Percentiles rank a stretch among this genome's conserved stretches.
Evolutionary conservation across 1,284 basidiomycete species (phyloP).

Genomic region (Bjerkandera adusta): DNA sequence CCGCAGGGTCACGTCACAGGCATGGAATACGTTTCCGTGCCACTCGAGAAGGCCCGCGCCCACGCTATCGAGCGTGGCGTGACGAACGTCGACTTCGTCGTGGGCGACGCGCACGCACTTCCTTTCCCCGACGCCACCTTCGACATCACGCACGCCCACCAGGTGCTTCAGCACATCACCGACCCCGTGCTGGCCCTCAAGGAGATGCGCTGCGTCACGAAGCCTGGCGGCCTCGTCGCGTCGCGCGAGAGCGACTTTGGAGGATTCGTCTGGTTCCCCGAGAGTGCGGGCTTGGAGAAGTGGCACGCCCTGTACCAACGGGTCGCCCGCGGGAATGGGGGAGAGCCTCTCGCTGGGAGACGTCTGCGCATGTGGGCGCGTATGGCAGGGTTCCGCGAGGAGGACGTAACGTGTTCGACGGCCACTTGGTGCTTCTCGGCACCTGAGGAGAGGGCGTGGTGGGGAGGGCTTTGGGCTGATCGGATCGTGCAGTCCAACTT

Average conservation of each 20-base stretch:
- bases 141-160: conserved; percentile 46
- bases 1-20: conserved; percentile 41
- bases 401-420: conserved; percentile 25
- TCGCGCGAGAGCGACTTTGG: conserved; percentile 35
- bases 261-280: conserved; percentile 32
- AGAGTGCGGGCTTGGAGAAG: conserved; percentile 25
- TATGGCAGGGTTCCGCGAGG: conserved; percentile 28
- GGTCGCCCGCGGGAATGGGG: conserved; percentile 28
- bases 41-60: conserved; percentile 31
- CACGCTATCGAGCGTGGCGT: conserved; percentile 27
- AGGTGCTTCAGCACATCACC: conserved; percentile 42
- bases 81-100: conserved; percentile 32
- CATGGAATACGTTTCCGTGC: conserved; percentile 31
- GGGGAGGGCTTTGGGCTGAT: conserved; percentile 34
- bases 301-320: conserved; percentile 25
- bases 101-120: conserved; percentile 33
- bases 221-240: conserved; percentile 42
- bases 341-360: conserved; percentile 30
- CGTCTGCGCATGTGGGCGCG: conserved; percentile 30
- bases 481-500: conserved; percentile 31
- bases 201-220: conserved; percentile 44
- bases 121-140: conserved; percentile 35
- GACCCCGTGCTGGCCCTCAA: conserved; percentile 37
- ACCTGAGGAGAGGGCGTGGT: conserved; percentile 34
- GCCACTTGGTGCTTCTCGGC: conserved; percentile 35